A percentile compares a stretch with the other conserved stretches of the same genome.
phyloP scores from a whole-genome alignment of 2,329 filamentous ascomycete species.

The Chrysoporthe deuterocubensis region DNA sequence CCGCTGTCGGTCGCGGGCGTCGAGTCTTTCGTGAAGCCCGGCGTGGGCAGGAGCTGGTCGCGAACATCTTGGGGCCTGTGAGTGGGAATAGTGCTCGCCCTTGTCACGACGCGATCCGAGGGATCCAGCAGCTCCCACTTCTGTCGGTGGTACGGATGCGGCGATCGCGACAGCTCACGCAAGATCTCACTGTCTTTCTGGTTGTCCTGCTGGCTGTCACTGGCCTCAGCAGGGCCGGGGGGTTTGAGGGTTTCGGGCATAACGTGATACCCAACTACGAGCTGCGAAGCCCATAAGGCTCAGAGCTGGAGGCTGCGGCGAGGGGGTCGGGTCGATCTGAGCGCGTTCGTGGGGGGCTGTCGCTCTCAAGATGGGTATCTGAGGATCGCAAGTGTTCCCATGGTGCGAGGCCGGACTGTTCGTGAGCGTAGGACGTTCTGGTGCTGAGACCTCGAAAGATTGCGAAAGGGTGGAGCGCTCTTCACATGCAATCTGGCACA shows the following conservation, averaged over 20 bases:
- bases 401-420: background rate
- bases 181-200: slow-evolving; percentile 45
- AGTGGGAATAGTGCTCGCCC: slow-evolving; percentile 30
- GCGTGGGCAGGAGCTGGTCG: slow-evolving; percentile 32
- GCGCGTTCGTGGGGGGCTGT: background rate
- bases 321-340: background rate
- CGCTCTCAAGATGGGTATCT: background rate
- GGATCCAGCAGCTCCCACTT: slow-evolving; percentile 59
- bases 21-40: slow-evolving; percentile 53
- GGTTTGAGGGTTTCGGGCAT: slow-evolving; percentile 53
- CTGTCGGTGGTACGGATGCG: slow-evolving; percentile 69
- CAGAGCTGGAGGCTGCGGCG: slow-evolving; percentile 3
- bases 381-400: background rate
- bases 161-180: slow-evolving; percentile 62
- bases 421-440: background rate
- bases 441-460: slow-evolving; percentile 15
- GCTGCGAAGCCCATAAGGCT: slow-evolving; percentile 22
- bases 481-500: slow-evolving; percentile 29
- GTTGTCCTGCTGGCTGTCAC: slow-evolving; percentile 30
- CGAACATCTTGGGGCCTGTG: slow-evolving; percentile 32
- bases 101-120: slow-evolving; percentile 32
- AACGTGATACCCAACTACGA: slow-evolving; percentile 39
- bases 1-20: slow-evolving; percentile 82
- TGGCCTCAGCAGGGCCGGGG: slow-evolving; percentile 38
- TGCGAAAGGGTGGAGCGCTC: slow-evolving; percentile 14